These are phyloP conservation scores for Agaricus sinodeliciosus DNA, from an alignment of 768 basidiomycete genomes.

Conservation along the genomic window DNA sequence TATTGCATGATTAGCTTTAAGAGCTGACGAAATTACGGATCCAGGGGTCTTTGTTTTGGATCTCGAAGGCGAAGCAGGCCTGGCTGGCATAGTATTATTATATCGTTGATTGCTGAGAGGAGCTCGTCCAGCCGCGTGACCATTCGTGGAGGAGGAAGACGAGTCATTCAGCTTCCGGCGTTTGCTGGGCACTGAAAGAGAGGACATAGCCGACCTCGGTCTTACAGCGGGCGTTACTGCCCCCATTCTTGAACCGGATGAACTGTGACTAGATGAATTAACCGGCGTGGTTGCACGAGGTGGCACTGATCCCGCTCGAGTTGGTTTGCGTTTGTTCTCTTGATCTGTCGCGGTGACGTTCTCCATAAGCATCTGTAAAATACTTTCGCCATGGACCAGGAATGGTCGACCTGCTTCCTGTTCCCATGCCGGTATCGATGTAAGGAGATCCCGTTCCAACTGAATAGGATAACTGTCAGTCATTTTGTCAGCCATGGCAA, in stretches of 20 bases:
- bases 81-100: constrained; percentile 1
- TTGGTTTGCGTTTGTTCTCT: constrained; percentile 64
- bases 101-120: constrained; percentile 37
- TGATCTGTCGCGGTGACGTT: constrained; percentile 66
- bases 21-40: constrained; percentile 22
- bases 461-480: constrained; percentile 21
- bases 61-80: constrained; percentile 41
- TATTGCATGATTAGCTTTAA: constrained; percentile 23
- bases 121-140: constrained; percentile 20
- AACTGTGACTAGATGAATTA: constrained; percentile 28
- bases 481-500: neutral
- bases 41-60: constrained; percentile 33
- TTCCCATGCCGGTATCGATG: constrained; percentile 83
- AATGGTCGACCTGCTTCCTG: constrained; percentile 65
- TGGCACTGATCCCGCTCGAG: constrained; percentile 53
- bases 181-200: constrained; percentile 54
- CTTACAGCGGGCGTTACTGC: constrained; percentile 61
- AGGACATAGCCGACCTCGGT: constrained; percentile 37
- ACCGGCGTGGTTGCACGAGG: constrained; percentile 56
- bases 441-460: constrained; percentile 85
- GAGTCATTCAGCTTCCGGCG: constrained; percentile 50
- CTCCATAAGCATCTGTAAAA: constrained; percentile 74
- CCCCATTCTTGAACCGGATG: constrained; percentile 29
- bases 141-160: constrained; percentile 14
- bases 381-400: constrained; percentile 77